Base-by-base conservation (phyloP, 208 protist species). In the Endotrypanum monterogeii region DNA sequence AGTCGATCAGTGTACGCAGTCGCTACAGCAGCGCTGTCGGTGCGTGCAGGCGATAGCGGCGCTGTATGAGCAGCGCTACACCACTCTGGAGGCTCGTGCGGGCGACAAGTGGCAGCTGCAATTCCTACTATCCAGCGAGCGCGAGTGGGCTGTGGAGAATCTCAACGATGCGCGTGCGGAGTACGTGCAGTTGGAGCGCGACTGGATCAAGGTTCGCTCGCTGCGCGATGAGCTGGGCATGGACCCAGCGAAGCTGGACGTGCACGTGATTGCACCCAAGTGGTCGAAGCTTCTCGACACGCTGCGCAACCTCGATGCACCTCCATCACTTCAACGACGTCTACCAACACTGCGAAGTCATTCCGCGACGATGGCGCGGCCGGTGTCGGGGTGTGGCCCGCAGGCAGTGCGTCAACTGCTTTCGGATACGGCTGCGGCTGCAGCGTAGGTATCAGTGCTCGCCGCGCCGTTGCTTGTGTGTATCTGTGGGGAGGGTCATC, bases 101-200 rank as follows among this genome's bases (percentile, higher is more conserved):
- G 56, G 54, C 30, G 60, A 73, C 5, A 76, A 75, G 25, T 93
- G 83, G 87, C 88, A 94, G 78, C 56, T 86, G 70, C 77, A 89
- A 69, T 96, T 94, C 67, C 82, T 96, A 41, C 67, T 92, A 7
- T 69, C 84, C 11, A 78, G 84, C 23, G 92, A 94, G 71, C 88
- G 84, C 20, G 87, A 90, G 28, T 88, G 83, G 76, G 86, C 86
- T 7, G 79, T 83, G 11, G 71, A 56, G 16, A 93, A 96, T 71
- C 67, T 94, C 55, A 66, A 82, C 18, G 87, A 94, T 28, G 78
- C 89, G 8, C 87, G 84, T 7, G 61, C 60, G 4, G 88, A 94
- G 74, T 68, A 93, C 23, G 11, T 25, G 44, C 55, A 79, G 55
- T 56, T 94, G 54, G 84, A 89, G 37, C 61, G 32, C 25, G 72